These are phyloP conservation scores for Penicillium coprophilum DNA, from an alignment of 495 filamentous ascomycete genomes.

Conservation along the genomic window DNA sequence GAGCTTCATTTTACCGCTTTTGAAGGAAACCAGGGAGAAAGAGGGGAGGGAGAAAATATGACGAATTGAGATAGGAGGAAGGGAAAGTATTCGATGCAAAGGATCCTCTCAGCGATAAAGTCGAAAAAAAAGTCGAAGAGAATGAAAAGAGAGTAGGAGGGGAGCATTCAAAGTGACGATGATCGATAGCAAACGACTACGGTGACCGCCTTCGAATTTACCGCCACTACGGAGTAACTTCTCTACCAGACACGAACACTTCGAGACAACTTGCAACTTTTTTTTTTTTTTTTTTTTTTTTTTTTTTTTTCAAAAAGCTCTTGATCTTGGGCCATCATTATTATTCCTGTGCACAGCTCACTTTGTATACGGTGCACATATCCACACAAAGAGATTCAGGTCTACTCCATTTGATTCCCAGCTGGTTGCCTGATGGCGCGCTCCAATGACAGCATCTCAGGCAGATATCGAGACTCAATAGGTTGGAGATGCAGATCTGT, in stretches of 20 bases:
- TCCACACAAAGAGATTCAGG: not conserved
- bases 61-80: constrained; percentile 8
- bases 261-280: not conserved
- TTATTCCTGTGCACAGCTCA: not conserved
- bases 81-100: constrained; percentile 12
- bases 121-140: constrained; percentile 11
- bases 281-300: too few species aligned
- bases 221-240: not conserved
- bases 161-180: constrained; percentile 16
- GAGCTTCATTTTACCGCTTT: constrained; percentile 68
- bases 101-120: constrained; percentile 15
- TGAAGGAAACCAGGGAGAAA: constrained; percentile 9
- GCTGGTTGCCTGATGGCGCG: constrained; percentile 9
- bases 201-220: constrained; percentile 10
- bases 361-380: not conserved
- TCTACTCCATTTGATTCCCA: not conserved
- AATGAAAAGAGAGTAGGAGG: constrained; percentile 11
- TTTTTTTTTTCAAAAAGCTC: too few species aligned
- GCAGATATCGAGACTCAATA: constrained; percentile 3
- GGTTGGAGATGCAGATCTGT: constrained; percentile 4
- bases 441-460: not conserved
- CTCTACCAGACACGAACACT: not conserved
- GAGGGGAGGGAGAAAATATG: constrained; percentile 19
- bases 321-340: not conserved
- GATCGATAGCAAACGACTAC: constrained; percentile 16